Evolutionary conservation across 2,329 filamentous ascomycete species (phyloP).

Genomic region (Hysterium pulicare): DNA sequence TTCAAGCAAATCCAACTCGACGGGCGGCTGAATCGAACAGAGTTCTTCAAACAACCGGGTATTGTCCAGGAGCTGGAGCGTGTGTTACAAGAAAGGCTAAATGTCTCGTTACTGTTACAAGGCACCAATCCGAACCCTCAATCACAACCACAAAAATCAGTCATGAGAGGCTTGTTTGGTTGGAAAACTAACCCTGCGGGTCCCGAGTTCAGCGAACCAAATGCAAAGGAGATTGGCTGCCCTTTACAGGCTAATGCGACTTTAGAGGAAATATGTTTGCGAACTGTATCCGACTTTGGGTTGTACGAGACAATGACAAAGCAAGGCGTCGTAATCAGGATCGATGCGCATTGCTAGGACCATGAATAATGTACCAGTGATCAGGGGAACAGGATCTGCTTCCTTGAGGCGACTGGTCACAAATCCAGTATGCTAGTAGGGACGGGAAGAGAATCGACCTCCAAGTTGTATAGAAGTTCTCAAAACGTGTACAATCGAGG

Average conservation of each 20-base stretch:
- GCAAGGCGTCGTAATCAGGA: conserved; percentile 24
- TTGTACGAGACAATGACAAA: conserved; percentile 42
- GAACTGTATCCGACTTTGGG: conserved; percentile 44
- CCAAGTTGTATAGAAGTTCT: no score
- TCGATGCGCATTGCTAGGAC: conserved; percentile 9
- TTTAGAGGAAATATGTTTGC: conserved; percentile 38
- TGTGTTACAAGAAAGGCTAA: conserved; percentile 30
- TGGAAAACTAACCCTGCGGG: not conserved
- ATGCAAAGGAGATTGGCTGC: not conserved
- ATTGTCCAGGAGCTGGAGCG: conserved; percentile 41
- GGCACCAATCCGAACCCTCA: not conserved
- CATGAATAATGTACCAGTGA: no score
- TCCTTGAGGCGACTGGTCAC: no score
- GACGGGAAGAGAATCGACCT: no score
- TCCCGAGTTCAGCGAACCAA: not conserved
- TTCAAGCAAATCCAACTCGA: conserved; percentile 39
- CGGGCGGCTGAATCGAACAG: conserved; percentile 39
- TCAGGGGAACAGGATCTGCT: no score
- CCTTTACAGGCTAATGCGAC: not conserved
- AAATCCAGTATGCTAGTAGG: no score
- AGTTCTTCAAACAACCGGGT: conserved; percentile 44
- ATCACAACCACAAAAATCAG: not conserved
- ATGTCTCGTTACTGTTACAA: conserved; percentile 10
- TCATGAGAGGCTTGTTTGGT: conserved; percentile 2
- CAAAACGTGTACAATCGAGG: no score